Evolutionary conservation across 1,139 yeast genomes (phyloP), one percentile per base, ranked within the genome.

Genomic region (Lodderomyces oxycetoniae): DNA sequence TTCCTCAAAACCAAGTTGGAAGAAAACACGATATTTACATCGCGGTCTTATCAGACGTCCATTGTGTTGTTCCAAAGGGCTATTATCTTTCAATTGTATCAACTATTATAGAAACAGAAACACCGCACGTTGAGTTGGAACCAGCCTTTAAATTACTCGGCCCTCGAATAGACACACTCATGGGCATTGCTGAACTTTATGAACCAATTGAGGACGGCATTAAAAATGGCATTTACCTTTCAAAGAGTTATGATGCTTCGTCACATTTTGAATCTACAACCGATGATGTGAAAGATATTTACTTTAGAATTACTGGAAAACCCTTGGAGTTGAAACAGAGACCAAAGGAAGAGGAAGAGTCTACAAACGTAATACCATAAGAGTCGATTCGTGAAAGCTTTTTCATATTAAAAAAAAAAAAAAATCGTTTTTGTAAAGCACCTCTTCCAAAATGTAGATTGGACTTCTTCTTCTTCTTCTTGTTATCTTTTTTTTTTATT

Each of bases 261-360:
- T 87, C 96, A 9, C 99, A 91, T 64, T 91, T 91, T 56, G 99
- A 91, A 61, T 69, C 93, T 30, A 85, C 95, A 53, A 91, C 98
- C 31, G 97, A 91, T 56, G 98, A 91, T 57, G 95, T 91, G 48
- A 88, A 88, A 63, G 96, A 91, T 57, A 75, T 91, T 43, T 87
- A 93, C 63, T 79, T 81, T 61, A 77, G 98, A 59, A 81, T 93
- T 46, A 87, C 85, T 33, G 97, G 97, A 35, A 85, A 86, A 59
- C 95, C 95, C 15, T 73, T 91, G 52, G 94, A 85, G 21, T 73
- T 91, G 50, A 80, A 86, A 67, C 75, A 83, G 60, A 79, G 93
- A 53, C 70, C 75, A 28, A 68, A 74, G 32, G 76, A 63, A 25
- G 85, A 79, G 36, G 84, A 77, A 38, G 85, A 78, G 46, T 78